phyloP scores from a whole-genome alignment of 2,329 filamentous ascomycete species.

The Epichloe amarillans region DNA sequence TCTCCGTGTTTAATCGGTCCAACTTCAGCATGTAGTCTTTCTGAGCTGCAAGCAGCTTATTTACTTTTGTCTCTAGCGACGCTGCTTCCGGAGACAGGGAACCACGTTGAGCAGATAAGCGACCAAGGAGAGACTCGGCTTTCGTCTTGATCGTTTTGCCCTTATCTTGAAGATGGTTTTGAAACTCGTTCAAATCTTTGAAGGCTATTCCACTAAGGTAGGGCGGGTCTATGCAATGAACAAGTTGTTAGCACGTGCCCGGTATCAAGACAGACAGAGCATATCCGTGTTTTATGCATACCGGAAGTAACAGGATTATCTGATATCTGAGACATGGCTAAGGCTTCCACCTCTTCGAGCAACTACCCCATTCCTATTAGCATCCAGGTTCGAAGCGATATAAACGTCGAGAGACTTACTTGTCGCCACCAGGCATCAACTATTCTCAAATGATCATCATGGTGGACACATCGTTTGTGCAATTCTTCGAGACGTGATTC shows the following conservation, averaged over 20 bases:
- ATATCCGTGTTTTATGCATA: slow-evolving; percentile 7
- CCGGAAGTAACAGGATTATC: slow-evolving; percentile 11
- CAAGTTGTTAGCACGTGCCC: slow-evolving; percentile 10
- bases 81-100: slow-evolving; percentile 53
- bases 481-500: slow-evolving; percentile 73
- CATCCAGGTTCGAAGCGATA: not conserved
- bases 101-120: slow-evolving; percentile 36
- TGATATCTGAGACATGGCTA: slow-evolving; percentile 36
- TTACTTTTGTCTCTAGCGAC: slow-evolving; percentile 62
- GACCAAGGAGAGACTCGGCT: slow-evolving; percentile 54
- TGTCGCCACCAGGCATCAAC: slow-evolving; percentile 93
- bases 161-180: slow-evolving; percentile 65
- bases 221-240: slow-evolving; percentile 29
- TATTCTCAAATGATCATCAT: slow-evolving; percentile 84
- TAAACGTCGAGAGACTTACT: slow-evolving; percentile 36
- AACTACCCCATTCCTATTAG: slow-evolving; percentile 28
- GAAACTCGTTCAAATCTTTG: slow-evolving; percentile 57
- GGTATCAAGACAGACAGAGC: not conserved
- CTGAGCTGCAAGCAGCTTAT: slow-evolving; percentile 62
- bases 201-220: slow-evolving; percentile 48
- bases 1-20: slow-evolving; percentile 63
- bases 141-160: slow-evolving; percentile 64
- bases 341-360: slow-evolving; percentile 48
- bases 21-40: slow-evolving; percentile 69
- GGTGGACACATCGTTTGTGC: slow-evolving; percentile 62